Conservation (phyloP, 2,329 filamentous ascomycete genomes). For the Microdochium nivale region DNA sequence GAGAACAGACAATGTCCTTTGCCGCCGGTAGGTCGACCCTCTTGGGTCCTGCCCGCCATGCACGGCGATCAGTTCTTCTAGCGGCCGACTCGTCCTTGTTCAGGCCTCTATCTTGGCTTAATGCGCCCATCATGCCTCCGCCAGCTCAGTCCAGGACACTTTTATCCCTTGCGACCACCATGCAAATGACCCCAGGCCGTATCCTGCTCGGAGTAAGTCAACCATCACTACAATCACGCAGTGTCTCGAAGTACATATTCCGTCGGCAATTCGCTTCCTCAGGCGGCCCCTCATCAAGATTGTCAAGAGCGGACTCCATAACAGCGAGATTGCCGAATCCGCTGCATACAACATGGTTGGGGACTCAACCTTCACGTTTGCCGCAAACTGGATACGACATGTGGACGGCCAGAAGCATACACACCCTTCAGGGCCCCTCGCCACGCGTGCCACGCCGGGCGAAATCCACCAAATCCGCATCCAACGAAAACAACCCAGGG, state of each 20-base stretch:
- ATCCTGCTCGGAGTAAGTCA: too few species aligned
- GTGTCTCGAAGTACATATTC: too few species aligned
- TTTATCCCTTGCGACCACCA: background rate
- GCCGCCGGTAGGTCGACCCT: constrained; percentile 19
- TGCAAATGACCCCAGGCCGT: too few species aligned
- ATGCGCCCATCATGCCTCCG: background rate
- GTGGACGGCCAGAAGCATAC: background rate
- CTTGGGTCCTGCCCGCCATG: constrained; percentile 18
- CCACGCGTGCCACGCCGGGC: background rate
- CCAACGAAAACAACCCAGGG: background rate
- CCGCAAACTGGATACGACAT: background rate
- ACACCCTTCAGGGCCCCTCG: background rate
- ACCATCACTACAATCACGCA: too few species aligned
- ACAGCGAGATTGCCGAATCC: too few species aligned
- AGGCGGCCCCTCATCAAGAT: too few species aligned
- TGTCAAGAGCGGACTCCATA: too few species aligned
- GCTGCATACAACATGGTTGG: background rate
- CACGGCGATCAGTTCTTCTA: constrained; percentile 19
- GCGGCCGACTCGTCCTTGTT: constrained; percentile 12
- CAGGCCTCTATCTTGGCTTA: background rate
- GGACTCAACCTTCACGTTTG: background rate
- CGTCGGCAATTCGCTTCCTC: too few species aligned
- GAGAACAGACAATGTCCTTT: constrained; percentile 19
- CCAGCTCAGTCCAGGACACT: background rate
- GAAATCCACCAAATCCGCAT: background rate